Percentiles rank a stretch among this genome's conserved stretches.
These are phyloP conservation scores for Pseudocercospora macadamiae DNA, from an alignment of 2,329 filamentous ascomycete genomes.

Conservation along the genomic window DNA sequence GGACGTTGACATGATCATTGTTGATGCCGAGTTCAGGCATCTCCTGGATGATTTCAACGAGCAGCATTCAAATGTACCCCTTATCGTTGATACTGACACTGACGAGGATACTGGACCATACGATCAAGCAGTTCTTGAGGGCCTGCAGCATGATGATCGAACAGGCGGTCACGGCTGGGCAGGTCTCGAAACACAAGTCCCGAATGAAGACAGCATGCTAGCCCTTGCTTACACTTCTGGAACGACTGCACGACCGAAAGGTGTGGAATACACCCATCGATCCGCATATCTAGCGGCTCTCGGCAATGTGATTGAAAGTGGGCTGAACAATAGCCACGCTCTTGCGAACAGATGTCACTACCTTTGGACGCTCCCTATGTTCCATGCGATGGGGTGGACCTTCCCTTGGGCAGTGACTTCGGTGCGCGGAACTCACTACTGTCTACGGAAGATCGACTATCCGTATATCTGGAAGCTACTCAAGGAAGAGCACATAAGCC, in stretches of 20 bases:
- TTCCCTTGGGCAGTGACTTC: conserved; percentile 74
- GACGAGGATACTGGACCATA: conserved; percentile 80
- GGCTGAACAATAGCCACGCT: conserved; percentile 61
- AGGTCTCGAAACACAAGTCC: conserved; percentile 69
- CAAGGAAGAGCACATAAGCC: conserved; percentile 83
- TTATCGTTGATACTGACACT: conserved; percentile 84
- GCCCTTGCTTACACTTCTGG: conserved; percentile 93
- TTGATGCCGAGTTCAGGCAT: conserved; percentile 75
- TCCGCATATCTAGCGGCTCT: conserved; percentile 83
- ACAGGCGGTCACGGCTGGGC: conserved; percentile 73
- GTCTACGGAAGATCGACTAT: conserved; percentile 93
- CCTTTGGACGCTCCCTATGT: conserved; percentile 77
- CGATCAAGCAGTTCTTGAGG: conserved; percentile 80
- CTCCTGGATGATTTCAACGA: conserved; percentile 70
- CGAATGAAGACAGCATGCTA: conserved; percentile 77
- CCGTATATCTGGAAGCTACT: conserved; percentile 86
- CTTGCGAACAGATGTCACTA: conserved; percentile 59
- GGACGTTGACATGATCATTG: conserved; percentile 84
- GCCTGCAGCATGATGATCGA: conserved; percentile 70
- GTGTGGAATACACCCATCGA: conserved; percentile 88
- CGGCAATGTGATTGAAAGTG: conserved; percentile 85
- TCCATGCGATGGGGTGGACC: conserved; percentile 61
- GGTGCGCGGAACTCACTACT: conserved; percentile 92
- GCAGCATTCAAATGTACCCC: conserved; percentile 63
- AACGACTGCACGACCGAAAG: conserved; percentile 89